phyloP scores from a whole-genome alignment of 352 stramenopile species.

The Globisporangium uncinulatum region DNA sequence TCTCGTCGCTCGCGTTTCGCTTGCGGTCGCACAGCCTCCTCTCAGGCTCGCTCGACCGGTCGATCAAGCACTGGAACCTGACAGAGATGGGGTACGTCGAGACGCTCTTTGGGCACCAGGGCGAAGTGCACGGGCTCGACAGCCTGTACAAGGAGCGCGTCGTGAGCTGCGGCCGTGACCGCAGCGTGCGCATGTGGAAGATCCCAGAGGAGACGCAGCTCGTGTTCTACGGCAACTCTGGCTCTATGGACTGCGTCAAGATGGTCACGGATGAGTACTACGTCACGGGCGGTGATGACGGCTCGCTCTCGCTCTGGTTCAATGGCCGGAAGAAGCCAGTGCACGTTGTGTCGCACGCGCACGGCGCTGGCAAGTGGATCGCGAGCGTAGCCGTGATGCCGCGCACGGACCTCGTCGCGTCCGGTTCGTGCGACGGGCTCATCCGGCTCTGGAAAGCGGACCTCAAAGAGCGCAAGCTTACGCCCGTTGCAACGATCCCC shows the following conservation, averaged over 20 bases:
- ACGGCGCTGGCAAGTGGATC: conserved; percentile 88
- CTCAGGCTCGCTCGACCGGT: conserved; percentile 89
- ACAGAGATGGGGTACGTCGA: conserved; percentile 95
- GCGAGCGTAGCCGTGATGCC: conserved; percentile 85
- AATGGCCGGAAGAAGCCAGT: conserved; percentile 93
- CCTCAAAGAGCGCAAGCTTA: conserved; percentile 57
- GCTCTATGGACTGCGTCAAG: conserved; percentile 89
- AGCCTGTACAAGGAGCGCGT: conserved; percentile 88
- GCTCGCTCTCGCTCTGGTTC: conserved; percentile 89
- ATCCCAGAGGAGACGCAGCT: conserved; percentile 93
- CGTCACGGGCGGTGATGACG: conserved; percentile 89
- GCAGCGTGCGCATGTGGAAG: conserved; percentile 94
- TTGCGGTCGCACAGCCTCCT: conserved; percentile 88
- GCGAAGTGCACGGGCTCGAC: conserved; percentile 88
- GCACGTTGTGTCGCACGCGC: conserved; percentile 71
- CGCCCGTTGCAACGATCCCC: conserved; percentile 64
- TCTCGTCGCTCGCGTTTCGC: conserved; percentile 86
- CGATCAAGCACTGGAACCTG: conserved; percentile 94
- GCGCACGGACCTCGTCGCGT: conserved; percentile 88
- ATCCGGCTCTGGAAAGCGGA: conserved; percentile 91
- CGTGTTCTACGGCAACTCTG: conserved; percentile 89
- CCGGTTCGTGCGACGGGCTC: conserved; percentile 87
- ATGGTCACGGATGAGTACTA: conserved; percentile 93
- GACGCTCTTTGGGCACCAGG: conserved; percentile 92
- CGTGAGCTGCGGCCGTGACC: conserved; percentile 88